phyloP scores from a whole-genome alignment of 352 stramenopile genomes.

The Blastocystis sp. region DNA sequence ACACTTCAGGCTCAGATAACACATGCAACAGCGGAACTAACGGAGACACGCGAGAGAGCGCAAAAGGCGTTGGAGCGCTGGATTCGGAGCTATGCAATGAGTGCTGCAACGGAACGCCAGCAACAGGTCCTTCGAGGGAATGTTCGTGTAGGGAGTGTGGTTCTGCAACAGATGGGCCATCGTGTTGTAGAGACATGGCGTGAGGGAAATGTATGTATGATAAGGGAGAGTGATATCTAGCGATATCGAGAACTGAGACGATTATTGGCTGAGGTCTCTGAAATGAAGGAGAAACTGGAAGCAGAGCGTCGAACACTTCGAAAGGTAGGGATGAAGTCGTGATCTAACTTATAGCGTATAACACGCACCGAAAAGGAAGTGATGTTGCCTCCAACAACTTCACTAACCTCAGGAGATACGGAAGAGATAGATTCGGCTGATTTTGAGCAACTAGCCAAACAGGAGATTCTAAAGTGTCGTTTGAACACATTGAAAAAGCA shows the following conservation, averaged over 20 bases:
- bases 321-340: too few relatives aligned
- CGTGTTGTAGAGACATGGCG: slow-evolving; percentile 53
- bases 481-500: slow-evolving; percentile 11
- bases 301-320: slow-evolving; percentile 29
- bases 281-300: slow-evolving; percentile 20
- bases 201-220: neutral
- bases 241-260: neutral
- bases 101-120: neutral
- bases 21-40: neutral
- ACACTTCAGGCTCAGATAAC: neutral
- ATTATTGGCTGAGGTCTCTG: neutral
- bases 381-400: slow-evolving; percentile 4
- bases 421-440: slow-evolving; percentile 40
- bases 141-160: neutral
- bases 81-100: slow-evolving; percentile 31
- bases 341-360: neutral
- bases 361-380: slow-evolving; percentile 16
- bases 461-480: slow-evolving; percentile 21
- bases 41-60: neutral
- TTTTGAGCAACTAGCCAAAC: slow-evolving; percentile 48
- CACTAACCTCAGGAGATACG: neutral
- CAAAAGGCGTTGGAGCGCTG: slow-evolving; percentile 8
- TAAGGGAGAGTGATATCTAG: neutral
- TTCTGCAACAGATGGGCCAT: slow-evolving; percentile 38
- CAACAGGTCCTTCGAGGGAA: neutral